Evolutionary conservation across 108 stramenopile genomes (phyloP).

Genomic region (Mediolabrus comicus): DNA sequence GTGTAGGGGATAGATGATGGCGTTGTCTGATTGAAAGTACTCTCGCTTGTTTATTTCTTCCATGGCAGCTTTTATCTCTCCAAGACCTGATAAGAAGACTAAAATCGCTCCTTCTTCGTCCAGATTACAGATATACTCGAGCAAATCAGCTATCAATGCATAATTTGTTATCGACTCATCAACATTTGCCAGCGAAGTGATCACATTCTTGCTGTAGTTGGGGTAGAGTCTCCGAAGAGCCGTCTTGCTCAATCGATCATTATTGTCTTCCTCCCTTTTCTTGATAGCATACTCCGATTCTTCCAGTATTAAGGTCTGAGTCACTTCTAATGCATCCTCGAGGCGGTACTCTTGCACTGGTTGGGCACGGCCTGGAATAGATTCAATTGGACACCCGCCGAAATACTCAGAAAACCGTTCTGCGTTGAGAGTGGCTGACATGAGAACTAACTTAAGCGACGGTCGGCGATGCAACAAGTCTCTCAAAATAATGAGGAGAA

Average conservation of each 20-base stretch:
- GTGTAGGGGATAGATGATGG: conserved; percentile 71
- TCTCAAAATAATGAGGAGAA: conserved; percentile 85
- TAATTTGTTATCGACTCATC: conserved; percentile 81
- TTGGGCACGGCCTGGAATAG: conserved; percentile 74
- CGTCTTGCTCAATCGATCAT: conserved; percentile 52
- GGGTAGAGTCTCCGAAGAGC: conserved; percentile 55
- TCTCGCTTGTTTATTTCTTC: conserved; percentile 67
- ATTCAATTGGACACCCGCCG: conserved; percentile 67
- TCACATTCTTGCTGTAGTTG: conserved; percentile 56
- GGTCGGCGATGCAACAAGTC: conserved; percentile 72
- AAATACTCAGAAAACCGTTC: conserved; percentile 83
- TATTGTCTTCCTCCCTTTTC: conserved; percentile 15
- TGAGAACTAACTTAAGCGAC: conserved; percentile 82
- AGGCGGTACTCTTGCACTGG: conserved; percentile 58
- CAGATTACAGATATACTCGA: conserved; percentile 56
- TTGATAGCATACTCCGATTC: conserved; percentile 56
- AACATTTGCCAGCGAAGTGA: conserved; percentile 67
- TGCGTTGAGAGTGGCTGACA: conserved; percentile 92
- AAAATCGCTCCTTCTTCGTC: conserved; percentile 79
- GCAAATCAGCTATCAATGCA: conserved; percentile 56
- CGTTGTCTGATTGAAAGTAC: conserved; percentile 46
- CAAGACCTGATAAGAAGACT: conserved; percentile 65
- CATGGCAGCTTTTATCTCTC: conserved; percentile 77
- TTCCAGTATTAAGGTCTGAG: conserved; percentile 54
- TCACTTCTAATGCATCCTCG: conserved; percentile 80